phyloP scores from a whole-genome alignment of 805 yeast genomes.

The Candida yuanshanica region DNA sequence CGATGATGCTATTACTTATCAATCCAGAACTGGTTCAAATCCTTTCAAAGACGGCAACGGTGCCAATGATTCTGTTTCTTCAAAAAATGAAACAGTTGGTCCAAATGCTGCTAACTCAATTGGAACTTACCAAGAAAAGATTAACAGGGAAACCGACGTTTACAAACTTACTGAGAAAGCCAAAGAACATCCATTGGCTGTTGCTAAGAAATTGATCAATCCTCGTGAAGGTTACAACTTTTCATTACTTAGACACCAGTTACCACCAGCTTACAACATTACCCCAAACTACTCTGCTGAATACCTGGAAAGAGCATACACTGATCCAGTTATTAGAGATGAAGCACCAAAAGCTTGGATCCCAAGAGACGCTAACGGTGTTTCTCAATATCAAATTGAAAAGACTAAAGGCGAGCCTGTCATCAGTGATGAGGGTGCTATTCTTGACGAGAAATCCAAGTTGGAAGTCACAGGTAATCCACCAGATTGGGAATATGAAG shows the following conservation, averaged over 20 bases:
- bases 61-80: slow-evolving; percentile 23
- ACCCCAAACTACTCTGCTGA: slow-evolving; percentile 27
- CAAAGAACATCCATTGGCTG: slow-evolving; percentile 12
- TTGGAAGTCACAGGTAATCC: slow-evolving; percentile 56
- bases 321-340: slow-evolving; percentile 52
- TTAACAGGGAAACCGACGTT: slow-evolving; percentile 19
- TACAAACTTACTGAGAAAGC: slow-evolving; percentile 14
- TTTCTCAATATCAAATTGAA: slow-evolving; percentile 52
- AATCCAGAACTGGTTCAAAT: slow-evolving; percentile 5
- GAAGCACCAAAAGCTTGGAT: slow-evolving; percentile 66
- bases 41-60: slow-evolving; percentile 14
- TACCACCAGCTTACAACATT: slow-evolving; percentile 32
- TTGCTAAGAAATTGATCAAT: slow-evolving; percentile 27
- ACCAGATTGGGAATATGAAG: slow-evolving; percentile 52
- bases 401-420: slow-evolving; percentile 50
- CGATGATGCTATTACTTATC: slow-evolving; percentile 25
- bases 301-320: slow-evolving; percentile 34
- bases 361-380: slow-evolving; percentile 61
- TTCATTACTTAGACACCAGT: slow-evolving; percentile 34
- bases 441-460: slow-evolving; percentile 51
- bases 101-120: slow-evolving; percentile 17
- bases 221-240: slow-evolving; percentile 44
- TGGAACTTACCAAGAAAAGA: slow-evolving; percentile 16
- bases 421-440: slow-evolving; percentile 53
- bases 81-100: slow-evolving; percentile 25